phyloP scores from a whole-genome alignment of 164 flowering plant genomes.

The Echeveria elegans region DNA sequence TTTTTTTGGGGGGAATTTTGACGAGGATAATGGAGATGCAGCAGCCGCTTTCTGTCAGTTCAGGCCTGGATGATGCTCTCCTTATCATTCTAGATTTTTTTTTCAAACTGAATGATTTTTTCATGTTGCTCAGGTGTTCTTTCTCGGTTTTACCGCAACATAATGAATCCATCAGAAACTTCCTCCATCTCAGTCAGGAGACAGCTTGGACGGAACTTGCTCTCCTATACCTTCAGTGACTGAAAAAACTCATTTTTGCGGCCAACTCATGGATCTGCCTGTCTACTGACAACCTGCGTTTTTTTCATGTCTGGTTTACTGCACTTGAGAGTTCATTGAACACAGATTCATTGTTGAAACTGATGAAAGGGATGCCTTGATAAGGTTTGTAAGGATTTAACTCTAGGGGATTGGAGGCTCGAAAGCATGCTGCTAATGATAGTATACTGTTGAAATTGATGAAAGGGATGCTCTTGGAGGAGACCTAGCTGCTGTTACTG shows the following conservation, averaged over 20 bases:
- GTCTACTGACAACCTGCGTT: constrained; percentile 66
- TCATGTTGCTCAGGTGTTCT: too few species aligned
- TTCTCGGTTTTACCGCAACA: too few species aligned
- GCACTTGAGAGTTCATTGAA: not conserved
- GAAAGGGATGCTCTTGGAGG: constrained; percentile 77
- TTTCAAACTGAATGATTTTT: too few species aligned
- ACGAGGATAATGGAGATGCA: too few species aligned
- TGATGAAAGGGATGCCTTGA: too few species aligned
- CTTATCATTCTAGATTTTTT: too few species aligned
- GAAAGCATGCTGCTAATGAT: constrained; percentile 32
- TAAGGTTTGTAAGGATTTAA: constrained; percentile 38
- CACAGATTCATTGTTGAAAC: too few species aligned
- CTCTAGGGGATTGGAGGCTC: constrained; percentile 62
- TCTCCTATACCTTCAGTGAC: constrained; percentile 77
- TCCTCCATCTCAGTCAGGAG: constrained; percentile 64
- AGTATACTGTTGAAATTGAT: constrained; percentile 25
- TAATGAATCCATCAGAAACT: constrained; percentile 81
- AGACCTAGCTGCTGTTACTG: constrained; percentile 75
- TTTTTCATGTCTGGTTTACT: constrained; percentile 74
- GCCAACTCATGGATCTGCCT: constrained; percentile 82
- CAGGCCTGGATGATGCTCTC: too few species aligned
- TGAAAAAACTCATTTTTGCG: constrained; percentile 58
- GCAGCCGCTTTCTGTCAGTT: too few species aligned
- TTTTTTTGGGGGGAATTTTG: too few species aligned
- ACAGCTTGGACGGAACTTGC: constrained; percentile 81